These are phyloP conservation scores for Trichoderma guizhouense DNA, from an alignment of 2,329 filamentous ascomycete species.

Conservation along the genomic window DNA sequence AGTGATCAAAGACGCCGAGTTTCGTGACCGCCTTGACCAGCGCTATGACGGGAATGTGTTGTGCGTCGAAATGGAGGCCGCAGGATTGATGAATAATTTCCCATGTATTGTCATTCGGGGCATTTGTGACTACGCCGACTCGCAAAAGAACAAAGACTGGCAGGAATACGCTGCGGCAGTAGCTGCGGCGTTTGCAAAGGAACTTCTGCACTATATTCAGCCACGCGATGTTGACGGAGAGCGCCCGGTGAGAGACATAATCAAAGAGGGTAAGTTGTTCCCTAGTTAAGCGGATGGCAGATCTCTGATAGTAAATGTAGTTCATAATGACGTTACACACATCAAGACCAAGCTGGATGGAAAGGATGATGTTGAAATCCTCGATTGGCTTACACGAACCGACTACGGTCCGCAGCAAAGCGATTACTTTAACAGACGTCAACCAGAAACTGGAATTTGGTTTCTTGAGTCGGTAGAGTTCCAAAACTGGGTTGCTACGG, in stretches of 20 bases:
- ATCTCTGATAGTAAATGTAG: neutral
- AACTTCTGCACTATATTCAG: neutral
- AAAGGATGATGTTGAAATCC: slow-evolving; percentile 21
- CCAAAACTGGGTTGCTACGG: slow-evolving; percentile 28
- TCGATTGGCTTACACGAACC: slow-evolving; percentile 39
- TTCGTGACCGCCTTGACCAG: neutral
- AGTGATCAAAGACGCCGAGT: neutral
- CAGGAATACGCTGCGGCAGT: neutral
- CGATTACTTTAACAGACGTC: slow-evolving; percentile 35
- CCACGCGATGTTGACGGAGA: slow-evolving; percentile 1
- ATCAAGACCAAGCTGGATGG: neutral
- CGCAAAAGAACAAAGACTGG: neutral
- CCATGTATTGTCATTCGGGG: slow-evolving; percentile 1
- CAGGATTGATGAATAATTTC: slow-evolving; percentile 7
- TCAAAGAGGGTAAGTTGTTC: neutral
- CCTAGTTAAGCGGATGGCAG: neutral
- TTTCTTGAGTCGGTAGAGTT: slow-evolving; percentile 40
- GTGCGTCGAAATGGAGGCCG: slow-evolving; percentile 10
- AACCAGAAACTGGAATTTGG: slow-evolving; percentile 44
- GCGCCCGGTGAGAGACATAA: neutral
- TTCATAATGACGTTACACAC: neutral
- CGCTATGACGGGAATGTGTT: neutral
- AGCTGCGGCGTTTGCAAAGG: slow-evolving; percentile 2
- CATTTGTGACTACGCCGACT: slow-evolving; percentile 12
- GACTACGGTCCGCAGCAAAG: slow-evolving; percentile 39